These are phyloP conservation scores for Phytophthora ramorum DNA, from an alignment of 352 stramenopile genomes.

Conservation along the genomic window DNA sequence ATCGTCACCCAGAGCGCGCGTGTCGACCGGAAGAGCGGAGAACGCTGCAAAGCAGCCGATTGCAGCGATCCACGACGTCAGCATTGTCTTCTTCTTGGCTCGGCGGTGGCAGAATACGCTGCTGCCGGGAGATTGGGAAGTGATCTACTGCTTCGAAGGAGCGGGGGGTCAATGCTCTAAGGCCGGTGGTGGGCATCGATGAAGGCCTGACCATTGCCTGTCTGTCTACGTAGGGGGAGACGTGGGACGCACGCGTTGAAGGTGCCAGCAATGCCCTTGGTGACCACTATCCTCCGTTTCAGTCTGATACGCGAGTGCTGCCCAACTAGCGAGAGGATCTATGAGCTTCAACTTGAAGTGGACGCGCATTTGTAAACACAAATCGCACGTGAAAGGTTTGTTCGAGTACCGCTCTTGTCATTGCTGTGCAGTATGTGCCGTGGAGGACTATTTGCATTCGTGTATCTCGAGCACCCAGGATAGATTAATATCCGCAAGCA, in stretches of 20 bases:
- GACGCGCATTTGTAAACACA: not conserved
- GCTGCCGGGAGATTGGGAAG: conserved; percentile 36
- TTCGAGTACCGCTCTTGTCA: not conserved
- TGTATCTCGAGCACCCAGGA: not conserved
- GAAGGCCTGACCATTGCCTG: not conserved
- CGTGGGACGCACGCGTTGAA: conserved; percentile 26
- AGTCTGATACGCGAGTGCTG: not conserved
- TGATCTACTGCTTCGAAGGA: conserved; percentile 17
- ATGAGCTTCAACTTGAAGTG: conserved; percentile 14
- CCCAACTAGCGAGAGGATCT: not conserved
- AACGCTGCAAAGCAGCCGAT: conserved; percentile 42
- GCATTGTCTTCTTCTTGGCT: conserved; percentile 27
- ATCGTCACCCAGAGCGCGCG: conserved; percentile 30
- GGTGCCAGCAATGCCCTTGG: conserved; percentile 3
- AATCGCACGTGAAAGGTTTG: not conserved
- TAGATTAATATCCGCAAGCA: not conserved
- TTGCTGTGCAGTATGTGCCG: not conserved
- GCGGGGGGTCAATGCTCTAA: not conserved
- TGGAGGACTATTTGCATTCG: not conserved
- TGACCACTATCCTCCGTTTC: not conserved
- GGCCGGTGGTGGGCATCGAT: conserved; percentile 4
- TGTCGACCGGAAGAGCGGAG: conserved; percentile 1
- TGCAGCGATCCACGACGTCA: conserved; percentile 44
- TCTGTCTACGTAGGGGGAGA: conserved; percentile 15
- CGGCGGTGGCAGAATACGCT: conserved; percentile 7